Evolutionary conservation across 345 rosid genomes (phyloP), one percentile per base, ranked within the genome.

Genomic region (Eucalyptus marginata): DNA sequence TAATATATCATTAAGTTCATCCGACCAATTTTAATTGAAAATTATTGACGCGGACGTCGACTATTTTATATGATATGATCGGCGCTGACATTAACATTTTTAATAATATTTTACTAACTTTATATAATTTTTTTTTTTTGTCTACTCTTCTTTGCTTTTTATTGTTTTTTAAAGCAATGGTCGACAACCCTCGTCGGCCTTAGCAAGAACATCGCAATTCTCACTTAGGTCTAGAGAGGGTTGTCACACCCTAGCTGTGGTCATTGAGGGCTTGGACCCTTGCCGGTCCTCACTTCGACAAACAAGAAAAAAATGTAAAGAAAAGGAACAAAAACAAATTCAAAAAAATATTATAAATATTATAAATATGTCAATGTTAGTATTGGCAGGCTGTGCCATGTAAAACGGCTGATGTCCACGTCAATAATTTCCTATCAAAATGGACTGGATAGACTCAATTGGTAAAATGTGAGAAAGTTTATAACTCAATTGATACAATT

Each of bases 41-140:
- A 56, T 56, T 24, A 24, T 24, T 24, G 1, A 56, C 0, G 1
- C 4, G 1, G 1, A 4, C 4, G 1, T 24, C 13, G 1, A 24
- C 1, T 1, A 24, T 56, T 24, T 0, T 56, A 56, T 56, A 6
- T 10, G 3, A 22, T 22, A 56, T 22, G 3, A 4, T 10, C 1
- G 3, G 2, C 1, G 3, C 0, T 9, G 6, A 56, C 0, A 25
- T 56, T 56, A 22, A 22, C 62, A 56, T 56, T 56, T 25, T 56
- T 4, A 56, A 56, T 56, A 22, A 56, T 24, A 25, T 24, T 24
- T 0, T 22, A 56, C 10, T 56, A 22, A 56, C 0, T 24, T 9
- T 20, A 5, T 24, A 56, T 56, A 22, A 2, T 24, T 56, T 56
- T 56, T 22, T 56, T 24, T 22, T 56, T 56, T 56, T 56, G 13